phyloP scores from a whole-genome alignment of 2,329 filamentous ascomycete genomes.

The Coniochaeta sp. region DNA sequence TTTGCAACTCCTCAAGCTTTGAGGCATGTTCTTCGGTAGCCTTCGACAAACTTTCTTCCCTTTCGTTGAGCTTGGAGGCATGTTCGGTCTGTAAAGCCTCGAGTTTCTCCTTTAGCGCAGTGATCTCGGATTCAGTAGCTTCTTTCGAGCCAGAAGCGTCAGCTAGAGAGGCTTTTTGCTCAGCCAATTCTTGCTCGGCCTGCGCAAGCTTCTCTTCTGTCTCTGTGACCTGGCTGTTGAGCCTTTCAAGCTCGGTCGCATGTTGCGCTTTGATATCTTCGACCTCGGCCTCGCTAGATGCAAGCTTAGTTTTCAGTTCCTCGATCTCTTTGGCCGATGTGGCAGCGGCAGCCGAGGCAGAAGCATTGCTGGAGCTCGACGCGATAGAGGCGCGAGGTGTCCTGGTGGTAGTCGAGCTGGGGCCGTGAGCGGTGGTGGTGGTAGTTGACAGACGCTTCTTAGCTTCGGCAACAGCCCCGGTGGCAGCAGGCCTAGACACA shows the following conservation, averaged over 20 bases:
- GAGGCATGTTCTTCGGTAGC: slow-evolving; percentile 38
- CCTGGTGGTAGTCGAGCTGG: slow-evolving; percentile 30
- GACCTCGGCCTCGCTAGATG: slow-evolving; percentile 50
- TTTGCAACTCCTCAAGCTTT: slow-evolving; percentile 43
- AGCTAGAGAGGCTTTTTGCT: slow-evolving; percentile 36
- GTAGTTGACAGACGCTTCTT: slow-evolving; percentile 51
- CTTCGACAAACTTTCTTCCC: slow-evolving; percentile 26
- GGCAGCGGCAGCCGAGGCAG: slow-evolving; percentile 31
- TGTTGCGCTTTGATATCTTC: slow-evolving; percentile 42
- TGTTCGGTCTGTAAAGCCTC: slow-evolving; percentile 36
- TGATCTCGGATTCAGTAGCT: slow-evolving; percentile 38
- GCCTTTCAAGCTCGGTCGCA: slow-evolving; percentile 35
- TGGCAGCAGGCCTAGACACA: slow-evolving; percentile 23
- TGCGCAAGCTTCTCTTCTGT: slow-evolving; percentile 40
- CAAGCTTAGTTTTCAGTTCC: slow-evolving; percentile 51
- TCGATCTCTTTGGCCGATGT: slow-evolving; percentile 42
- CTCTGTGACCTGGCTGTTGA: slow-evolving; percentile 40
- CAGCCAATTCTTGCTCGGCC: slow-evolving; percentile 42
- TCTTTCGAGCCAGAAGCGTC: slow-evolving; percentile 43
- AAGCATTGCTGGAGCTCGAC: slow-evolving; percentile 13
- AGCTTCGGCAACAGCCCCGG: slow-evolving; percentile 35
- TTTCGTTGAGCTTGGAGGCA: slow-evolving; percentile 26
- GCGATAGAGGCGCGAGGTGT: slow-evolving; percentile 30
- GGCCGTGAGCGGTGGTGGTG: slow-evolving; percentile 27
- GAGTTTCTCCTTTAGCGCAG: slow-evolving; percentile 41